phyloP scores from a whole-genome alignment of 1,139 yeast genomes.

The Meyerozyma smithsonii region DNA sequence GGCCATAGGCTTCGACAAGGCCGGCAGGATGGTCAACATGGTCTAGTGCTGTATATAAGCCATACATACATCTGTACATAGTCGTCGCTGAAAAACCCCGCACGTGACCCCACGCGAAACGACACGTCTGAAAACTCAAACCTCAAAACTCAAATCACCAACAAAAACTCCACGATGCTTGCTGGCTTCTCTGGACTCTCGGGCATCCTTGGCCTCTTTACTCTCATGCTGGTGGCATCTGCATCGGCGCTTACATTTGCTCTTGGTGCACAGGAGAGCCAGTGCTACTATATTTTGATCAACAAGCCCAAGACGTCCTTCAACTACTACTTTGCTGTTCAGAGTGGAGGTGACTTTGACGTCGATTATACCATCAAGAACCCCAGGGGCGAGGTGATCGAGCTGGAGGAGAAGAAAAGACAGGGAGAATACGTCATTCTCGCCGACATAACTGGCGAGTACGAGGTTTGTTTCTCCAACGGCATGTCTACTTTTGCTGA shows the following conservation, averaged over 20 bases:
- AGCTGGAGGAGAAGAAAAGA: conserved; percentile 60
- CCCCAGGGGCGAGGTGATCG: conserved; percentile 59
- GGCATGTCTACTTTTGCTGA: conserved; percentile 84
- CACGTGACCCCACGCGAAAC: conserved; percentile 3
- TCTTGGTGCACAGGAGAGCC: conserved; percentile 70
- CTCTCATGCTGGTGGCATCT: conserved; percentile 23
- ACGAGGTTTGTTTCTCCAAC: conserved; percentile 87
- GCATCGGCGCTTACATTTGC: conserved; percentile 72
- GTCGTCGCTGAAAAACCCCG: not conserved
- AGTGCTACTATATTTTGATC: conserved; percentile 78
- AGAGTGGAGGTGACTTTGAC: conserved; percentile 83
- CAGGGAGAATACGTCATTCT: conserved; percentile 81
- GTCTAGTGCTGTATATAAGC: conserved; percentile 1
- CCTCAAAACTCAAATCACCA: not conserved
- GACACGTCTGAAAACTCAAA: conserved; percentile 2
- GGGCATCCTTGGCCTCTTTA: conserved; percentile 13
- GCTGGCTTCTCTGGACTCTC: not conserved
- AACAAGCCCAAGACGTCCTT: conserved; percentile 58
- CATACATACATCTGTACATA: not conserved
- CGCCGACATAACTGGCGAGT: conserved; percentile 75
- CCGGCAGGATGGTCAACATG: conserved; percentile 55
- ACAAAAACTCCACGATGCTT: not conserved
- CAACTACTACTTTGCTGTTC: conserved; percentile 87
- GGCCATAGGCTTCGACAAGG: conserved; percentile 67
- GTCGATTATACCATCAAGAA: conserved; percentile 71